Base-by-base conservation (phyloP, 139 green algal genomes). In the Auxenochlorella pyrenoidosa region DNA sequence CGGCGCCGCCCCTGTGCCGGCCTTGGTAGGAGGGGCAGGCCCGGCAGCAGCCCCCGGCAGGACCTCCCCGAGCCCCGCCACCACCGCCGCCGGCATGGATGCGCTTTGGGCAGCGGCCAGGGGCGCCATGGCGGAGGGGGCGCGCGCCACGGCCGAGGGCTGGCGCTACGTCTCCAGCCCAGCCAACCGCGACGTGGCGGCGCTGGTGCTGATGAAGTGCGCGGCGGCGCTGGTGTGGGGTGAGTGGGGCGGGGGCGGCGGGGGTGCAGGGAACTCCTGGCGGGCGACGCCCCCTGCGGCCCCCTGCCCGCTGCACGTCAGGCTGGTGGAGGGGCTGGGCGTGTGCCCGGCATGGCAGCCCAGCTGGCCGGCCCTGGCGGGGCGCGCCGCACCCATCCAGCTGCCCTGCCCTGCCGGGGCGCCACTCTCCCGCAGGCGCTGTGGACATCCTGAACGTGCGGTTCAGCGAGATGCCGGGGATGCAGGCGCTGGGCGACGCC, bases 401-500 rank as follows among this genome's bases (percentile, higher is more conserved):
- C n/a, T n/a, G n/a, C n/a, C n/a, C n/a, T n/a, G n/a, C n/a, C n/a
- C n/a, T n/a, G n/a, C n/a, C n/a, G n/a, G n/a, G n/a, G n/a, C n/a
- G n/a, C n/a, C n/a, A n/a, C n/a, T 34, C 16, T 1, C 22, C 40
- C 34, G 72, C 72, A 51, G 40, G 70, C 38, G 86, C 88, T 15
- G 41, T 90, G 38, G 84, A 91, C 41, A 41, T 91, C 19, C 22
- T 89, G 28, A 91, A 91, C 15, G 88, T 91, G 18, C 77, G 71
- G 40, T 90, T 89, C 65, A 79, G 40, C 26, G 84, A 91, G 38
- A 86, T 93, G 79, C 75, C 63, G 1, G 26, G 16, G 43, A 92
- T 94, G 91, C 91, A 94, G 81, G 32, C 19, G 10, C 47, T 82
- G 58, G 73, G 81, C 28, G 86, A 91, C 71, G 34, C 78, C 30